Conservation (phyloP, 768 basidiomycete species). For the Leucocoprinus sp. region DNA sequence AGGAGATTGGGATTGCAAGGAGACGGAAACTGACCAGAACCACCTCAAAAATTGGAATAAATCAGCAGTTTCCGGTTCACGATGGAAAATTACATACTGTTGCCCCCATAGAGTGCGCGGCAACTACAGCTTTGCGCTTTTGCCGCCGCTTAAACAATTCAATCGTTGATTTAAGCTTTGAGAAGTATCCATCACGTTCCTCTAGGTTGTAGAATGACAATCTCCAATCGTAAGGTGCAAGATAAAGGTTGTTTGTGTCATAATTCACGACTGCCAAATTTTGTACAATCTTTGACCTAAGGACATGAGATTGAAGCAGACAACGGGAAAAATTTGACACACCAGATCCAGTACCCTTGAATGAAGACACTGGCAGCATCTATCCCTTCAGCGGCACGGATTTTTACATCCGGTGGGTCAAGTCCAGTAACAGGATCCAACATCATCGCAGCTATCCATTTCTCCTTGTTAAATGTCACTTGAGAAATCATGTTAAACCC, state of each 20-base stretch:
- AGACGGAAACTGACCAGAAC: slow-evolving; percentile 35
- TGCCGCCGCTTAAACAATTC: slow-evolving; percentile 76
- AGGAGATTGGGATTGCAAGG: not conserved
- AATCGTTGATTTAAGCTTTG: slow-evolving; percentile 69
- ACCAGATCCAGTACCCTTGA: slow-evolving; percentile 95
- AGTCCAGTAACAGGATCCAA: slow-evolving; percentile 89
- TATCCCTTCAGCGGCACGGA: slow-evolving; percentile 88
- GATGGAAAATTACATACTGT: slow-evolving; percentile 38
- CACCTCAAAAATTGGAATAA: slow-evolving; percentile 22
- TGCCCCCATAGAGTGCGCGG: slow-evolving; percentile 82
- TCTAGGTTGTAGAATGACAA: slow-evolving; percentile 86
- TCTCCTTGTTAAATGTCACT: slow-evolving; percentile 73
- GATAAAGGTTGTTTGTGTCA: slow-evolving; percentile 80
- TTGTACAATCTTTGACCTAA: slow-evolving; percentile 85
- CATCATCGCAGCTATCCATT: slow-evolving; percentile 86
- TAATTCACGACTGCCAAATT: slow-evolving; percentile 92
- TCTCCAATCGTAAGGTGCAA: slow-evolving; percentile 90
- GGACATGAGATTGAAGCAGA: not conserved
- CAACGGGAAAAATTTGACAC: slow-evolving; percentile 11
- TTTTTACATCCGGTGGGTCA: slow-evolving; percentile 77
- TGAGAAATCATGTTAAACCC: slow-evolving; percentile 80
- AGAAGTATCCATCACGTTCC: slow-evolving; percentile 85
- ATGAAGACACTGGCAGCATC: slow-evolving; percentile 84
- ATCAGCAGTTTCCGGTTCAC: not conserved
- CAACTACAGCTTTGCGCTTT: slow-evolving; percentile 72